A percentile compares a stretch with the other conserved stretches of the same genome.
Evolutionary conservation across 441 rosid genomes (phyloP).

Genomic region (Caryocar brasiliense): DNA sequence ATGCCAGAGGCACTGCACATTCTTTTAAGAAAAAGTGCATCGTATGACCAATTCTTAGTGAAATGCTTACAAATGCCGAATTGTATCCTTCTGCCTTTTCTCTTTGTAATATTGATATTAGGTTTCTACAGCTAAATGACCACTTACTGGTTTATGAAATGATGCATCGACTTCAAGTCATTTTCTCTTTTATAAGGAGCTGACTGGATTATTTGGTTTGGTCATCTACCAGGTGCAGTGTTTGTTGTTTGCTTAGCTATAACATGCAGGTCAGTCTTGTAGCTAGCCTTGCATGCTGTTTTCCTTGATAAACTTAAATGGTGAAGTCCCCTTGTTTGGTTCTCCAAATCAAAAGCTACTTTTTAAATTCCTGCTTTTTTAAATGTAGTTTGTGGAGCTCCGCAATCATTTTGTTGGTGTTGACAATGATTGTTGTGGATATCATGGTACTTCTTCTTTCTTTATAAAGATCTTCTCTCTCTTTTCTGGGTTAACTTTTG

Average conservation of each 20-base stretch:
- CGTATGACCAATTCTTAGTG: too few species aligned
- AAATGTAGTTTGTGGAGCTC: slow-evolving; percentile 82
- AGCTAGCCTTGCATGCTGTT: not conserved
- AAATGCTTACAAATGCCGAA: too few species aligned
- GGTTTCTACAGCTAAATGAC: not conserved
- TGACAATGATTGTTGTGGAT: slow-evolving; percentile 81
- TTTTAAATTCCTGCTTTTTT: too few species aligned
- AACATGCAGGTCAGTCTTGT: slow-evolving; percentile 69
- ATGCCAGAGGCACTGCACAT: too few species aligned
- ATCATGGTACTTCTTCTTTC: slow-evolving; percentile 53
- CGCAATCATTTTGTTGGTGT: slow-evolving; percentile 73
- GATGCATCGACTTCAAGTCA: not conserved
- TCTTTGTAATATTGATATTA: not conserved
- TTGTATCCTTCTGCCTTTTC: too few species aligned
- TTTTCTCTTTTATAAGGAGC: not conserved
- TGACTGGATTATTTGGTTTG: slow-evolving; percentile 11
- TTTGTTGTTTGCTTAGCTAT: slow-evolving; percentile 74
- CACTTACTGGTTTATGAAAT: not conserved
- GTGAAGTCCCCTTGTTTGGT: too few species aligned
- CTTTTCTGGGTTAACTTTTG: slow-evolving; percentile 1
- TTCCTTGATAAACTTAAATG: not conserved
- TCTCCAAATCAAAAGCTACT: too few species aligned
- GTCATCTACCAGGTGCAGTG: slow-evolving; percentile 60
- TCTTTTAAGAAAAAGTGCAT: not conserved
- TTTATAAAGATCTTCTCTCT: slow-evolving; percentile 2